Conservation (phyloP, 2,329 filamentous ascomycete species). For the Coleophoma cylindrospora region DNA sequence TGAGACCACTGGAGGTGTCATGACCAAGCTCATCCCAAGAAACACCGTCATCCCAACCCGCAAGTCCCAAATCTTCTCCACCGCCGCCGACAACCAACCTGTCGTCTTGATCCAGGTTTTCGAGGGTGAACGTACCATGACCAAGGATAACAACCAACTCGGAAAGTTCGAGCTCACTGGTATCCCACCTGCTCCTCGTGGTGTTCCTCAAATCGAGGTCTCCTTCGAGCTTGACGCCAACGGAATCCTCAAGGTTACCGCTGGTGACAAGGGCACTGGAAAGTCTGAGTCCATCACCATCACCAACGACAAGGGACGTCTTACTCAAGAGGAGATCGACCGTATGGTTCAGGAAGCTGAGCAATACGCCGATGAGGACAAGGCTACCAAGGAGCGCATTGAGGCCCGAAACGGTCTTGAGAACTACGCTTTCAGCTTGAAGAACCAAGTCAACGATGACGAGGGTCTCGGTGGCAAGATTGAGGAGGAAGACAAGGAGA, state of each 20-base stretch:
- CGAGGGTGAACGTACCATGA: constrained; percentile 90
- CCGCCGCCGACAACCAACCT: constrained; percentile 93
- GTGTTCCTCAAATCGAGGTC: constrained; percentile 97
- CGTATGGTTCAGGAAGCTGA: constrained; percentile 98
- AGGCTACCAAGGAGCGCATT: constrained; percentile 94
- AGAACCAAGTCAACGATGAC: constrained; percentile 98
- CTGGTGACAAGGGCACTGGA: constrained; percentile 95
- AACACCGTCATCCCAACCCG: constrained; percentile 93
- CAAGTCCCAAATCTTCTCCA: constrained; percentile 98
- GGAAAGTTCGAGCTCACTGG: constrained; percentile 98
- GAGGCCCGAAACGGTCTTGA: constrained; percentile 94
- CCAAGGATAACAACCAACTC: constrained; percentile 94
- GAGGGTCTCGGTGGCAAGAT: constrained; percentile 98
- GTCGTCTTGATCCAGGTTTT: constrained; percentile 93
- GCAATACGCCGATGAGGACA: constrained; percentile 98
- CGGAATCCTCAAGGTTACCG: constrained; percentile 94
- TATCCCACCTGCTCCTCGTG: constrained; percentile 91
- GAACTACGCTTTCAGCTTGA: constrained; percentile 98
- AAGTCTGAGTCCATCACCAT: constrained; percentile 98
- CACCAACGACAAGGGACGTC: constrained; percentile 98
- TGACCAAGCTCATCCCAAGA: constrained; percentile 93
- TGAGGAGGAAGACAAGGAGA: constrained; percentile 97
- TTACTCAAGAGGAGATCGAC: constrained; percentile 95
- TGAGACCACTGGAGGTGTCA: constrained; percentile 94
- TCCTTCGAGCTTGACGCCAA: constrained; percentile 97